These are phyloP conservation scores for Botrytis sinoallii DNA, from an alignment of 2,329 filamentous ascomycete species.

Conservation along the genomic window DNA sequence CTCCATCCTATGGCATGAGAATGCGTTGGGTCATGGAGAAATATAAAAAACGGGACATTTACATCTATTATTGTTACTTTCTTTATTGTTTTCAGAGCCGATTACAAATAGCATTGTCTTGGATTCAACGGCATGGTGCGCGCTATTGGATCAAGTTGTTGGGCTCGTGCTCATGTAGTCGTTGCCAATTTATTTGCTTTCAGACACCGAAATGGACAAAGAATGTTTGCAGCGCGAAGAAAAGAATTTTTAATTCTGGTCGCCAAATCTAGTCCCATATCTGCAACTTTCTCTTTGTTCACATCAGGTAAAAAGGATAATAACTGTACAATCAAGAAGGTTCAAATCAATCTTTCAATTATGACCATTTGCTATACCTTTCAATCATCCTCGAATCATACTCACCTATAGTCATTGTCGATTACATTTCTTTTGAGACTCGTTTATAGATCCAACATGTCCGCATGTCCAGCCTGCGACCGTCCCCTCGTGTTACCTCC, in stretches of 20 bases:
- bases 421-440: not conserved
- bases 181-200: not conserved
- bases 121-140: not conserved
- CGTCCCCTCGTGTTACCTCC: conserved; percentile 25
- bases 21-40: conserved; percentile 38
- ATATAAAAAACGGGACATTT: conserved; percentile 34
- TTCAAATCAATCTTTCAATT: not conserved
- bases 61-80: not conserved
- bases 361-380: not conserved
- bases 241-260: not conserved
- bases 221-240: conserved; percentile 1
- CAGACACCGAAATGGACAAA: conserved; percentile 3
- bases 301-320: not conserved
- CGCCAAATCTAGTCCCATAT: not conserved
- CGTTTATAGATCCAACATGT: conserved; percentile 8
- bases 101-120: not conserved
- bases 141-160: not conserved
- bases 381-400: not conserved
- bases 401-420: not conserved
- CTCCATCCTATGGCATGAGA: conserved; percentile 47
- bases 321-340: not conserved
- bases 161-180: not conserved
- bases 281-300: not conserved
- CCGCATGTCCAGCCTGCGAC: conserved; percentile 18
- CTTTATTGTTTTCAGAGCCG: not conserved